Base-by-base conservation (phyloP, 768 basidiomycete genomes). In the Russula vinacea region DNA sequence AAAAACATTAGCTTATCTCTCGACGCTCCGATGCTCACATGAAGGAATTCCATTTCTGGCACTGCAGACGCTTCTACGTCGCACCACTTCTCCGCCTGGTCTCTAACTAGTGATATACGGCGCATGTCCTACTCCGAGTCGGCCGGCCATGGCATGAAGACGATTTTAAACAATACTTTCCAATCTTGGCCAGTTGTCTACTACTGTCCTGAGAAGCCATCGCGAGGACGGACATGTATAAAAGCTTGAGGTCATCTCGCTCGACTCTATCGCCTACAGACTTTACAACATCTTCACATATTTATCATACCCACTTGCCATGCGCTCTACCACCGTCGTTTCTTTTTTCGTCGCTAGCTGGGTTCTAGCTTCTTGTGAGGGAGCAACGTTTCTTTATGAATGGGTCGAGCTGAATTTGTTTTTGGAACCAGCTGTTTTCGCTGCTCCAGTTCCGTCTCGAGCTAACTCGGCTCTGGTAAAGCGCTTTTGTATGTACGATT, bases 41-140 rank as follows among this genome's bases (percentile, higher is more conserved):
- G 45, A 61, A 45, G 52, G 60, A 26, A 47, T 17, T 54, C 60
- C 60, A 9, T 61, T 61, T 54, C 40, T 44, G 59, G 59, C 6
- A 29, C 7, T 8, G 29, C 0, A 3, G 29, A 33, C 26, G 26
- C 42, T 24, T n/a, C 5, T 35, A 22, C 19, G 3, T 22, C 17
- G 10, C 14, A 13, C 22, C 5, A 5, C 5, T 29, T 56, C 55
- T 10, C 10, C 7, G 5, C 29, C 16, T 29, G 26, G 26, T 56
- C 24, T 40, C 24, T 8, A n/a, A 2, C n/a, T n/a, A n/a, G n/a
- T 24, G 39, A 45, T 42, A 42, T n/a, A n/a, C 17, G 17, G 16
- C 40, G 17, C 40, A 42, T 42, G 40, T 42, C 17, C 40, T 17
- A 2, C 40, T 42, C 17, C 8, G 40, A 29, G 29, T 29, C 29